Conservation (phyloP, 2,329 filamentous ascomycete genomes). For the Monosporascus sp. region DNA sequence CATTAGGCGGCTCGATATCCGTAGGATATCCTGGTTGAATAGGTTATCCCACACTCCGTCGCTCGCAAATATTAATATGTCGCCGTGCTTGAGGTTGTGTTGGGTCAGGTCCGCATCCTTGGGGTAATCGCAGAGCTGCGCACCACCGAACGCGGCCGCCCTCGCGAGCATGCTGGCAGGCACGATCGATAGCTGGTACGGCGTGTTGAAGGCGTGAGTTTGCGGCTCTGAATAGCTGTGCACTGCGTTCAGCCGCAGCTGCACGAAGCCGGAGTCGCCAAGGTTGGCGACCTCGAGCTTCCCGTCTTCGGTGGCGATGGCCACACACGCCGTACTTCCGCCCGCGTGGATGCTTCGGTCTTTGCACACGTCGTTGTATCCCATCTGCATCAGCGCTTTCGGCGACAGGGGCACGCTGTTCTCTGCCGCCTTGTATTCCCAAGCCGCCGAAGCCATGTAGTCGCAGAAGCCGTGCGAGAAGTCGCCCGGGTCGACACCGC, state of each 20-base stretch:
- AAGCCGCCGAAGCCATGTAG: slow-evolving; percentile 78
- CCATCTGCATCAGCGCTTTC: slow-evolving; percentile 69
- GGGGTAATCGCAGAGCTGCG: slow-evolving; percentile 76
- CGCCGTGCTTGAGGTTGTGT: slow-evolving; percentile 76
- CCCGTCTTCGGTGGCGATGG: slow-evolving; percentile 67
- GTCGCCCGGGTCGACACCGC: slow-evolving; percentile 87
- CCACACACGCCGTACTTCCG: slow-evolving; percentile 90
- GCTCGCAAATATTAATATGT: slow-evolving; percentile 88
- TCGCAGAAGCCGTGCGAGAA: slow-evolving; percentile 92
- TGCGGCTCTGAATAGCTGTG: slow-evolving; percentile 79
- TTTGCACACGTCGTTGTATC: slow-evolving; percentile 74
- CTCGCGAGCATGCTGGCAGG: slow-evolving; percentile 74
- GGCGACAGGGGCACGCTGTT: slow-evolving; percentile 47
- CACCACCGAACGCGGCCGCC: slow-evolving; percentile 76
- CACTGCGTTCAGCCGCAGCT: slow-evolving; percentile 79
- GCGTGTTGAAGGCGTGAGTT: slow-evolving; percentile 96
- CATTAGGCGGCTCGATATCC: slow-evolving; percentile 75
- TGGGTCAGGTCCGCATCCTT: slow-evolving; percentile 76
- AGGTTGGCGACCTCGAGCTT: slow-evolving; percentile 85
- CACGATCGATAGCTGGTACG: slow-evolving; percentile 87
- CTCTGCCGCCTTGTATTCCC: slow-evolving; percentile 41
- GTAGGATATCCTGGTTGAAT: slow-evolving; percentile 81
- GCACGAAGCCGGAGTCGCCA: slow-evolving; percentile 89
- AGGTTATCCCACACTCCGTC: slow-evolving; percentile 97
- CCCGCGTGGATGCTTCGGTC: slow-evolving; percentile 73